A percentile compares a stretch with the other conserved stretches of the same genome.
phyloP scores from a whole-genome alignment of 176 grass and related monocot genomes.

The Juncus effusus region DNA sequence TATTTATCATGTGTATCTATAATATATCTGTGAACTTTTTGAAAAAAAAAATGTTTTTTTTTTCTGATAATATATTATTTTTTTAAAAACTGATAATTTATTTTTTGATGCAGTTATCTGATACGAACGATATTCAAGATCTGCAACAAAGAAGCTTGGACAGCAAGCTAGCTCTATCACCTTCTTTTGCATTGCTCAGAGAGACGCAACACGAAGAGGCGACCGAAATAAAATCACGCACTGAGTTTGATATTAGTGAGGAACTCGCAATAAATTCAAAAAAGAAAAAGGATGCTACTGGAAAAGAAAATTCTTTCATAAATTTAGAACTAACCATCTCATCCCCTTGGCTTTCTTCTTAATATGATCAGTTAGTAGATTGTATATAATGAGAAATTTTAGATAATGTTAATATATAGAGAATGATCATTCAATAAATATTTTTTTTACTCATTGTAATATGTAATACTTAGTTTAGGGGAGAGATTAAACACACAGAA shows the following conservation, averaged over 20 bases:
- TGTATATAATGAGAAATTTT: neutral
- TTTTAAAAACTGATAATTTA: too few species aligned
- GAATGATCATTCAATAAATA: neutral
- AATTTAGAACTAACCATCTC: slow-evolving; percentile 63
- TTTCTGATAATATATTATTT: too few species aligned
- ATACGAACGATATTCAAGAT: neutral
- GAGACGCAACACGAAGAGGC: neutral
- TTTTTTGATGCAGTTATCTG: neutral
- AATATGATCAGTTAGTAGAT: slow-evolving; percentile 9
- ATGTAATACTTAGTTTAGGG: too few species aligned
- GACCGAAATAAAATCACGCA: neutral
- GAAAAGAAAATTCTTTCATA: slow-evolving; percentile 20
- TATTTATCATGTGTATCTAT: too few species aligned
- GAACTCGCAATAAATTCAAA: neutral
- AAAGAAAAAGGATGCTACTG: neutral
- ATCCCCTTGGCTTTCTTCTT: slow-evolving; percentile 47
- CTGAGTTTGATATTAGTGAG: neutral
- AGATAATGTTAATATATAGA: neutral
- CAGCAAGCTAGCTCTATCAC: neutral
- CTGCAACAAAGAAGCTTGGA: slow-evolving; percentile 20
- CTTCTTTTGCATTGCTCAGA: neutral
- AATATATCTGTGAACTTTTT: too few species aligned
- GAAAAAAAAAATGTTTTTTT: too few species aligned
- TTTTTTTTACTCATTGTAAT: too few species aligned
- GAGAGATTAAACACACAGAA: too few species aligned